phyloP scores from a whole-genome alignment of 2,329 filamentous ascomycete species.

The Boeremia exigua region DNA sequence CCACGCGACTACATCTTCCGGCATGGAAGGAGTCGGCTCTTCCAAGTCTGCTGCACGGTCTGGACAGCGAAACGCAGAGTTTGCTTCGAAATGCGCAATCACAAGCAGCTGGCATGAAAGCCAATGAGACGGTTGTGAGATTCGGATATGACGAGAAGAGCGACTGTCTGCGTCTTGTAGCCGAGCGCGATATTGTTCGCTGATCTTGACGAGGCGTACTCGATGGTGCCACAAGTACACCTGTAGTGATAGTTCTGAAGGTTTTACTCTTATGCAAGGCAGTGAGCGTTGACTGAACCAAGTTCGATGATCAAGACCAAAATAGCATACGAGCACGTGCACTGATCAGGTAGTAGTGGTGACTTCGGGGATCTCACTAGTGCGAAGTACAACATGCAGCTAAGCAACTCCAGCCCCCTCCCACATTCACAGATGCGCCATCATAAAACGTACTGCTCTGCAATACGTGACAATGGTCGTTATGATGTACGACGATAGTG shows the following conservation, averaged over 20 bases:
- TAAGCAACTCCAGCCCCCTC: background rate
- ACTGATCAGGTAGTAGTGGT: too few relatives aligned
- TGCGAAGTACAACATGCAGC: background rate
- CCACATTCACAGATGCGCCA: background rate
- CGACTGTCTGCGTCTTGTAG: background rate
- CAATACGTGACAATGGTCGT: background rate
- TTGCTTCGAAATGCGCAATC: background rate
- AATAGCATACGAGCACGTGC: background rate
- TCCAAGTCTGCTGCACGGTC: constrained; percentile 8
- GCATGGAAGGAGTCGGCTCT: constrained; percentile 11
- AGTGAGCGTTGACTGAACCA: too few relatives aligned
- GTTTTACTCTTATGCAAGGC: too few relatives aligned
- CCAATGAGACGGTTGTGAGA: background rate
- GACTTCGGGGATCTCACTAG: background rate
- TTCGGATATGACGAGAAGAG: background rate
- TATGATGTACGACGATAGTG: background rate
- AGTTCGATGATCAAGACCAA: background rate
- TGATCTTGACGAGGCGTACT: background rate
- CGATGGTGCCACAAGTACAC: too few relatives aligned
- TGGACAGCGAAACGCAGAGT: constrained; percentile 12
- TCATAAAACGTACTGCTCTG: background rate
- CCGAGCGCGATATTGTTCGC: background rate
- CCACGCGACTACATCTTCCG: background rate
- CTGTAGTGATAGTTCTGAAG: too few relatives aligned
- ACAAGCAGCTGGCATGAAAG: background rate